Conservation (phyloP, 192 early-diverging fungal genomes). For the Dispira simplex region DNA sequence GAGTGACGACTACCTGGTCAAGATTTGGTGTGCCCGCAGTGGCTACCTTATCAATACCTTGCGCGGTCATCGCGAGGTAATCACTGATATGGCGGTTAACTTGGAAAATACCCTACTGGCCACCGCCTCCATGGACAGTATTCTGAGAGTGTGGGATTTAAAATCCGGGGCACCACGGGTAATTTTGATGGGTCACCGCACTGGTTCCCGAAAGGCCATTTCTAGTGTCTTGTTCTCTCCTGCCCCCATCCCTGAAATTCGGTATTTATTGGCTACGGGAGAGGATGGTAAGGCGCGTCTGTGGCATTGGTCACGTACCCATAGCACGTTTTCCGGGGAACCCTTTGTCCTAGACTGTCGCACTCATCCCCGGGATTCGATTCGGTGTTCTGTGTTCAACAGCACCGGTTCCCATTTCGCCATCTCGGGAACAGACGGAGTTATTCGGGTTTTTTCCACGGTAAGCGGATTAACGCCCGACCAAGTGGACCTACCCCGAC, state of each 20-base stretch:
- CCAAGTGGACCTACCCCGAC: constrained; percentile 7
- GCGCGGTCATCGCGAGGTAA: constrained; percentile 60
- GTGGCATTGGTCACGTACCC: constrained; percentile 50
- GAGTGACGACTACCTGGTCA: constrained; percentile 76
- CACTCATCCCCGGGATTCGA: constrained; percentile 28
- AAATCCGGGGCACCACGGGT: constrained; percentile 48
- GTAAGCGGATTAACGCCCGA: constrained; percentile 28
- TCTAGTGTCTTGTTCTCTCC: constrained; percentile 62
- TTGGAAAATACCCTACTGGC: constrained; percentile 64
- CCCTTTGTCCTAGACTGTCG: constrained; percentile 37
- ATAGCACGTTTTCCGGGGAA: constrained; percentile 31
- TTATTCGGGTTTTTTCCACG: constrained; percentile 60
- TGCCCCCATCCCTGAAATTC: constrained; percentile 43
- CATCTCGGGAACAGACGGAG: constrained; percentile 58
- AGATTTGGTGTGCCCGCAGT: constrained; percentile 66
- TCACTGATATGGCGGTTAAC: constrained; percentile 65
- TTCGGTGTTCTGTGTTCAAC: constrained; percentile 55
- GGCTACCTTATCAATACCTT: constrained; percentile 67
- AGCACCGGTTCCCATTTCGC: constrained; percentile 63
- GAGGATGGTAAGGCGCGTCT: constrained; percentile 58
- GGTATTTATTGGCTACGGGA: constrained; percentile 50
- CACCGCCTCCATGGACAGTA: constrained; percentile 59
- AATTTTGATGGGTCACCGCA: constrained; percentile 28
- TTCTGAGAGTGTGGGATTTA: constrained; percentile 59
- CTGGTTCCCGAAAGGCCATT: constrained; percentile 34